These are phyloP conservation scores for Trichoderma aggressivum DNA, from an alignment of 2,329 filamentous ascomycete genomes.

Conservation along the genomic window DNA sequence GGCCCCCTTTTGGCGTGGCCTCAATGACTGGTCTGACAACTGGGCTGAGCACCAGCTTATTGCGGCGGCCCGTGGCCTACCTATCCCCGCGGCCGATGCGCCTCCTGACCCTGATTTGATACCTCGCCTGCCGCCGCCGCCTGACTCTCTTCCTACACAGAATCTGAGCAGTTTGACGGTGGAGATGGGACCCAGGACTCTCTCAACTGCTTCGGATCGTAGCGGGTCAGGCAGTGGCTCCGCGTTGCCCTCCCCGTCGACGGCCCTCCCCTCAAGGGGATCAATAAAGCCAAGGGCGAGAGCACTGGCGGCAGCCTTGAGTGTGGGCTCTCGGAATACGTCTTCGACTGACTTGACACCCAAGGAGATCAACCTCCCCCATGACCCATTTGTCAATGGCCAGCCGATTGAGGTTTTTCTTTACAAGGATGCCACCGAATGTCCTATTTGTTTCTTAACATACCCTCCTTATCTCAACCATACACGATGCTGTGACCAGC, in stretches of 20 bases:
- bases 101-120: constrained; percentile 67
- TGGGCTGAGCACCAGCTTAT: constrained; percentile 98
- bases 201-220: constrained; percentile 74
- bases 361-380: constrained; percentile 74
- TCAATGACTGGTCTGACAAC: constrained; percentile 81
- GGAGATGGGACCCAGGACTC: constrained; percentile 72
- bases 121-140: constrained; percentile 43
- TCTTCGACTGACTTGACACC: constrained; percentile 69
- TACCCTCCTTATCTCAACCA: constrained; percentile 94
- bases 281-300: constrained; percentile 82
- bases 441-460: constrained; percentile 93
- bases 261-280: constrained; percentile 38
- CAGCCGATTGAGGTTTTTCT: constrained; percentile 88
- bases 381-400: constrained; percentile 89
- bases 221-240: constrained; percentile 61
- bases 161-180: constrained; percentile 72
- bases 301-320: constrained; percentile 78
- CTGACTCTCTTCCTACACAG: constrained; percentile 46
- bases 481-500: constrained; percentile 91
- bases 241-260: constrained; percentile 48
- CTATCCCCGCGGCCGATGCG: constrained; percentile 80
- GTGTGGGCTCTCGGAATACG: constrained; percentile 67
- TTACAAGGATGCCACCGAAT: constrained; percentile 88
- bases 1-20: constrained; percentile 91
- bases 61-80: constrained; percentile 78